Base-by-base conservation (phyloP, 139 green algal genomes). In the Spirogloea muscicola region DNA sequence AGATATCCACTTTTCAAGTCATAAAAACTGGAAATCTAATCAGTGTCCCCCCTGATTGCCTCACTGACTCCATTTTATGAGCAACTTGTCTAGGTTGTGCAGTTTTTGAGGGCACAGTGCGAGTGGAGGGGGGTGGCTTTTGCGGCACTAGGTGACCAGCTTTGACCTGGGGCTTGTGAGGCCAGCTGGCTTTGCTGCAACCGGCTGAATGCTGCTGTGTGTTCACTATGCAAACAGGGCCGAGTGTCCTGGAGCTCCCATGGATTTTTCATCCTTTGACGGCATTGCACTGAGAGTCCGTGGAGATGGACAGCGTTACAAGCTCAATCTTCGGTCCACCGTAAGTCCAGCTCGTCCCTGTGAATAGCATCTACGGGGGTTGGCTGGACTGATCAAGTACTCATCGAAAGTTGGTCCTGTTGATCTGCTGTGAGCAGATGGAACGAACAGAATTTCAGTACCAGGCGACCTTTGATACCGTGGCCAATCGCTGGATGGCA, bases 241-340 rank as follows among this genome's bases (percentile, higher is more conserved):
- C 7, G 38, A 37, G 37, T 27, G 64, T 48, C 67, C 67, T 31
- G 21, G 27, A 27, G 33, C 52, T 39, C 1, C 43, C 9, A 18
- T 73, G 41, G 68, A 77, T 55, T 37, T 68, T 13, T 68, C 68
- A 18, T 34, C 18, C 59, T 73, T 41, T 44, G 71, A 79, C 38
- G 71, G 71, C n/a, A 55, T 79, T n/a, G 34, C 74, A 42, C 73
- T 96, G 57, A 72, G 85, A 1, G 43, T 95, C 18, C 84, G 68
- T 16, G 89, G 89, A 18, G 82, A 93, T 51, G 89, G 89, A 0
- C 81, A 89, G 79, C 84, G 92, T 1, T 96, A 94, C 87, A 96
- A 96, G 84, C 68, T 90, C 65, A 93, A 92, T 67, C 58, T 96
- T 31, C 72, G 90, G 3, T 82, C 74, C n/a, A n/a, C n/a, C n/a